Percentiles rank a stretch among this genome's conserved stretches.
Conservation (phyloP, 106 monocot species). For the Hemerocallis citrina region DNA sequence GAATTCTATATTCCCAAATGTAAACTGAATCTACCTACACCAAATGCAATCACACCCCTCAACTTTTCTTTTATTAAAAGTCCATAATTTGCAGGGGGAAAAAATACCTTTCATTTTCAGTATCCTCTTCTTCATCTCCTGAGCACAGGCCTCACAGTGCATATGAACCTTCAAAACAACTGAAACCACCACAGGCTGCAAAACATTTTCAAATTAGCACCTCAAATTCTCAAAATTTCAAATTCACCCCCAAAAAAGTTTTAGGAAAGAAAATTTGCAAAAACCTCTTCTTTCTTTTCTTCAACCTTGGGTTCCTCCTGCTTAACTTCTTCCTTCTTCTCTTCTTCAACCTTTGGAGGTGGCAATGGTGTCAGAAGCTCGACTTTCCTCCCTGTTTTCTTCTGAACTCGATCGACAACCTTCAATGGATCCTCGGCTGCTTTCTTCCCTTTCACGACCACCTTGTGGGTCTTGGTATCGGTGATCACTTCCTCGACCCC, state of each 20-base stretch:
- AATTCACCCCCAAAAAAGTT: background rate
- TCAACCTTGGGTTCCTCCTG: constrained; percentile 45
- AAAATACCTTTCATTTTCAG: constrained; percentile 88
- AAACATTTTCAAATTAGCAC: background rate
- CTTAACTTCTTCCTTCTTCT: constrained; percentile 16
- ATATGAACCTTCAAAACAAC: constrained; percentile 81
- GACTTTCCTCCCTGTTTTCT: constrained; percentile 76
- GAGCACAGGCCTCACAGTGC: constrained; percentile 95
- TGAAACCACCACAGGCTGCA: constrained; percentile 50
- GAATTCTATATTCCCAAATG: too few relatives aligned
- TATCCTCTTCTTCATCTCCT: constrained; percentile 86
- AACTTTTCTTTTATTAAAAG: background rate
- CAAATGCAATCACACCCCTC: too few relatives aligned
- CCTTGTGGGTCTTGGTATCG: constrained; percentile 59
- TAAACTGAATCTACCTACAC: too few relatives aligned
- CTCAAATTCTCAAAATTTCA: background rate
- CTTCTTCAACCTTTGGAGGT: constrained; percentile 23
- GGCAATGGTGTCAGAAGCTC: constrained; percentile 62
- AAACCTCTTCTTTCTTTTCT: constrained; percentile 70
- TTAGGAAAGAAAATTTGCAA: background rate
- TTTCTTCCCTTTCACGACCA: constrained; percentile 76
- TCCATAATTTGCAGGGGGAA: too few relatives aligned
- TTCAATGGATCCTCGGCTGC: constrained; percentile 73
- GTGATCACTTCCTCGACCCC: constrained; percentile 78
- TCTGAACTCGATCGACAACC: constrained; percentile 70